A percentile compares a stretch with the other conserved stretches of the same genome.
Conservation (phyloP, 148 eudicot species). For the Rhododendron vialii region DNA sequence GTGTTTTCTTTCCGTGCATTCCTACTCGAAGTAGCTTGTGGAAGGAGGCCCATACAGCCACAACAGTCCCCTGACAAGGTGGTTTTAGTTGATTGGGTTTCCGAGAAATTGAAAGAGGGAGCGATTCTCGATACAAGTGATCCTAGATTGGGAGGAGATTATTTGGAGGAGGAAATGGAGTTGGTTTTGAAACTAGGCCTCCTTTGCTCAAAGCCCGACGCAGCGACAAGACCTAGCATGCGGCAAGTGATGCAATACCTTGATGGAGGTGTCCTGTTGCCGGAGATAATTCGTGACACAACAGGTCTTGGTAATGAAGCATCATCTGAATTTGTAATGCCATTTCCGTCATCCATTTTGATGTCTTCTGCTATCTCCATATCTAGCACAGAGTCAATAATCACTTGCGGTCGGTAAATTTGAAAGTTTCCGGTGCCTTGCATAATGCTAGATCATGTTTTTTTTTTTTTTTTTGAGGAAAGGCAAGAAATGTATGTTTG, state of each 20-base stretch:
- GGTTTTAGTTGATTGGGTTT: conserved; percentile 28
- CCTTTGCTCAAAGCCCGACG: conserved; percentile 26
- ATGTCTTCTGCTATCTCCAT: background rate
- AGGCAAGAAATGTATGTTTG: background rate
- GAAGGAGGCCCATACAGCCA: conserved; percentile 27
- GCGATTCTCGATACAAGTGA: conserved; percentile 25
- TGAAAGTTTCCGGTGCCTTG: background rate
- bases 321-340: background rate
- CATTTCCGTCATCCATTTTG: background rate
- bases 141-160: conserved; percentile 27
- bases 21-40: conserved; percentile 35
- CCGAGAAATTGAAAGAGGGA: conserved; percentile 25
- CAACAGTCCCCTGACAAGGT: conserved; percentile 6
- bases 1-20: conserved; percentile 37
- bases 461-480: background rate
- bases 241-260: conserved; percentile 34
- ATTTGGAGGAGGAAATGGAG: conserved; percentile 23
- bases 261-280: conserved; percentile 13
- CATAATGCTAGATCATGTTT: background rate
- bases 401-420: background rate
- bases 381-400: background rate
- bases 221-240: conserved; percentile 38
- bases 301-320: background rate
- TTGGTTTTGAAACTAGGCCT: conserved; percentile 28
- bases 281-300: background rate